Evolutionary conservation across 331 rosid species (phyloP).

Genomic region (Dryas integrifolia): DNA sequence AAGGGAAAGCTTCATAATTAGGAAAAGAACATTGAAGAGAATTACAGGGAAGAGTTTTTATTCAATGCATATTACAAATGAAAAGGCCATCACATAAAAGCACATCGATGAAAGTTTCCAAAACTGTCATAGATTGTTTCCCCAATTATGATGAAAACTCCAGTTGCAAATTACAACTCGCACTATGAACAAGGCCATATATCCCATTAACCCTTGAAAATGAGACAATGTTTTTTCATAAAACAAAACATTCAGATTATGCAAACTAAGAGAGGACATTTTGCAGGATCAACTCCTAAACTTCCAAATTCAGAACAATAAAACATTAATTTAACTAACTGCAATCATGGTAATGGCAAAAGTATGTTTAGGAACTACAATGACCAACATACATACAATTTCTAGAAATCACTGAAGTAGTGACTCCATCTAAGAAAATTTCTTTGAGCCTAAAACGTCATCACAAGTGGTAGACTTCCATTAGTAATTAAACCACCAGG

Average conservation of each 20-base stretch:
- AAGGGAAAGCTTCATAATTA: not conserved
- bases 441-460: not conserved
- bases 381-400: not conserved
- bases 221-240: not conserved
- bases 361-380: not conserved
- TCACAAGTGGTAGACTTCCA: not conserved
- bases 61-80: not conserved
- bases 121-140: not conserved
- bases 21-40: not conserved
- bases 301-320: not conserved
- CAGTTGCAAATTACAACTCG: not conserved
- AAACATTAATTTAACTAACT: not conserved
- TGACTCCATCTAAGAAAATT: not conserved
- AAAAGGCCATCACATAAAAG: not conserved
- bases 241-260: not conserved
- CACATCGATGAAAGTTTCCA: not conserved
- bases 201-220: not conserved
- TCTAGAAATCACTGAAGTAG: not conserved
- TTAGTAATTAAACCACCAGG: not conserved
- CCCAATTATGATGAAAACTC: not conserved
- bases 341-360: not conserved
- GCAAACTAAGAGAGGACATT: not conserved
- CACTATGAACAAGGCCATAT: slow-evolving; percentile 6
- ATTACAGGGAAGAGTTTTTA: not conserved
- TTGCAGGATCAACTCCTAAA: not conserved